Evolutionary conservation across 345 rosid species (phyloP), one percentile per base, ranked within the genome.

Genomic region (Corymbia maculata): DNA sequence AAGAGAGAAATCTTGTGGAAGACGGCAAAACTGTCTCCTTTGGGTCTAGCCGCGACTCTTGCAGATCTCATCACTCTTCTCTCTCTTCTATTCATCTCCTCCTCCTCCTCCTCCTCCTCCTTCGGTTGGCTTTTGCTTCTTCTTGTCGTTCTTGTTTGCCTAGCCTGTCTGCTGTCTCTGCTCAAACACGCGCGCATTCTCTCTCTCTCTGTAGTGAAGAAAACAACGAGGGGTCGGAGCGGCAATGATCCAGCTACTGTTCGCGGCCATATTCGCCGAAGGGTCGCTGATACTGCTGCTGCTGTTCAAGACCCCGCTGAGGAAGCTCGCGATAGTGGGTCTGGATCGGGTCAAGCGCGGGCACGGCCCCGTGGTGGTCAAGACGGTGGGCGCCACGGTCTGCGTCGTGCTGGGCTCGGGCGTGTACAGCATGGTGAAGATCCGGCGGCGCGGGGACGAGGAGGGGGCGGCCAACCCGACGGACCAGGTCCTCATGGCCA

Each of bases 271-370:
- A 4, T 86, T 95, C 68, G 88, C 90, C 42, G 94, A 97, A 92
- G 93, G 93, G 92, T 94, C 87, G n/a, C 44, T 96, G 92, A 96
- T 96, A 88, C 32, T 95, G 86, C 88, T 92, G 52, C 90, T 98
- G 32, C 90, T 92, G 22, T 98, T 98, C 90, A 95, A 93, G 89
- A 97, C 97, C 44, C 99, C 99, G 53, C 88, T 97, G 26, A 87
- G 99, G 92, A 96, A 96, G 95, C 94, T 98, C 51, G 92, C 93
- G 90, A 92, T 97, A 88, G 82, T 94, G 93, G 88, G 91, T 51
- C 66, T 97, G 87, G 99, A 97, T 92, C 94, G 94, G 87, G 85
- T 94, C 66, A 98, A 98, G 94, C 97, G 98, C 28, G 99, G 99
- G 3, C 95, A 96, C 22, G 99, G 99, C 13, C 99, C 99, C 9